Base-by-base conservation (phyloP, 139 green algal genomes). In the Coccomyxa sp. region DNA sequence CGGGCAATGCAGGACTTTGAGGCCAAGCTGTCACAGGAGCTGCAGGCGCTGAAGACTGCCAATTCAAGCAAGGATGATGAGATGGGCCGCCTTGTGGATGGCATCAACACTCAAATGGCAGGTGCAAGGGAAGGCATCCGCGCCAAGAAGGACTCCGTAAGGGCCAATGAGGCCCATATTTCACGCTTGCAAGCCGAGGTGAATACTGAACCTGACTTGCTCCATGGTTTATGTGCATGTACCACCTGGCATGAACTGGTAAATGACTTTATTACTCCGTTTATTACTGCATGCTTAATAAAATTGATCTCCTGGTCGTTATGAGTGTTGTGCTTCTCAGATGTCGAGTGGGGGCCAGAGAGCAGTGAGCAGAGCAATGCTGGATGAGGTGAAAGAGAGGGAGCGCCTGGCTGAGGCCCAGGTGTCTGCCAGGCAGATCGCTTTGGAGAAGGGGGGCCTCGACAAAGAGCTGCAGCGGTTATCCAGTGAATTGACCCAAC, bases 41-140 rank as follows among this genome's bases (percentile, higher is more conserved):
- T 80, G 76, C 30, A 31, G 31, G 17, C 16, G 14, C 25, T 80
- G 76, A 80, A 60, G 76, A 27, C 14, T 17, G 25, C 13, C 30
- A 80, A 80, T 9, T 89, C 81, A 82, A 51, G 32, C 31, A 67
- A 84, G 38, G 92, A 95, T 51, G 85, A 88, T 23, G 85, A 85
- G 51, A 31, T 79, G 66, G 77, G 81, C 16, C 57, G 38, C 63
- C 28, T 75, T 3, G 68, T 88, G 17, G 84, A 84, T 15, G 27
- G 58, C 17, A 76, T 76, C 18, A 25, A 28, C 18, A 25, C 63
- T 21, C 63, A 25, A 9, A 21, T 28, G 63, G 63, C 63, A 25
- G 18, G 21, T 21, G 18, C 21, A 25, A 21, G 63, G 63, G 63
- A 25, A 21, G 63, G 21, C 63, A 71, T 71, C 63, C 63, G 63